These are phyloP conservation scores for Eleusine coracana DNA, from an alignment of 176 grass and related monocot genomes.

Conservation along the genomic window DNA sequence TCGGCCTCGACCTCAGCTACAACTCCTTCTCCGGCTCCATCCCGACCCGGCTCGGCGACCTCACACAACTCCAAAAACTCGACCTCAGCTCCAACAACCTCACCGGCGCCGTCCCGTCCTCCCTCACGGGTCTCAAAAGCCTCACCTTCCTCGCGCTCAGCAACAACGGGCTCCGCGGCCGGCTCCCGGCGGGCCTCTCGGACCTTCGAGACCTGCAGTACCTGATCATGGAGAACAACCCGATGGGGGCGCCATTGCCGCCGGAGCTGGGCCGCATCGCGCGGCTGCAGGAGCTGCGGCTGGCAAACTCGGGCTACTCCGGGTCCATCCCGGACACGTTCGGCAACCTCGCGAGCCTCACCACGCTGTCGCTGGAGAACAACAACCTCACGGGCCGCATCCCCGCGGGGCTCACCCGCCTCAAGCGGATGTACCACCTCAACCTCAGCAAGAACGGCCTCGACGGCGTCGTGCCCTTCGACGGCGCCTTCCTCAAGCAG, in stretches of 20 bases:
- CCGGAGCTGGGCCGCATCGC: constrained; percentile 59
- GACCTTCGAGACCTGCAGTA: constrained; percentile 79
- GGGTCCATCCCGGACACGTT: constrained; percentile 76
- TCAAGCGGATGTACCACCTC: constrained; percentile 87
- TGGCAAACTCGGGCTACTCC: constrained; percentile 85
- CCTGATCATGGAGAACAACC: constrained; percentile 96
- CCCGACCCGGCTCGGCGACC: constrained; percentile 57
- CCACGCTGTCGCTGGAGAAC: constrained; percentile 84
- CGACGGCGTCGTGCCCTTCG: constrained; percentile 81
- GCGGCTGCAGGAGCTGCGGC: constrained; percentile 84
- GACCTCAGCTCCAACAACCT: constrained; percentile 91
- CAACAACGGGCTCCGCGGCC: constrained; percentile 69
- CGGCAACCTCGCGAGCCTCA: constrained; percentile 63
- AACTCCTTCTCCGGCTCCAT: constrained; percentile 75
- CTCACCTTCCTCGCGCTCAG: constrained; percentile 82
- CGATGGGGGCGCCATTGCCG: constrained; percentile 62
- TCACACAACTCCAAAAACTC: constrained; percentile 78
- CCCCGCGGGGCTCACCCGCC: constrained; percentile 61
- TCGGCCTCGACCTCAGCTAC: constrained; percentile 90
- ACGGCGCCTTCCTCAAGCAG: constrained; percentile 62
- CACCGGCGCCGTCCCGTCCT: constrained; percentile 52
- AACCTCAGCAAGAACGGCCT: constrained; percentile 96
- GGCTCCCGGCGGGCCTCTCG: constrained; percentile 56
- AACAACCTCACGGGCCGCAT: constrained; percentile 82
- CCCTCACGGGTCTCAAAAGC: constrained; percentile 30